Conservation (phyloP, 805 yeast genomes). For the Candida montana region DNA sequence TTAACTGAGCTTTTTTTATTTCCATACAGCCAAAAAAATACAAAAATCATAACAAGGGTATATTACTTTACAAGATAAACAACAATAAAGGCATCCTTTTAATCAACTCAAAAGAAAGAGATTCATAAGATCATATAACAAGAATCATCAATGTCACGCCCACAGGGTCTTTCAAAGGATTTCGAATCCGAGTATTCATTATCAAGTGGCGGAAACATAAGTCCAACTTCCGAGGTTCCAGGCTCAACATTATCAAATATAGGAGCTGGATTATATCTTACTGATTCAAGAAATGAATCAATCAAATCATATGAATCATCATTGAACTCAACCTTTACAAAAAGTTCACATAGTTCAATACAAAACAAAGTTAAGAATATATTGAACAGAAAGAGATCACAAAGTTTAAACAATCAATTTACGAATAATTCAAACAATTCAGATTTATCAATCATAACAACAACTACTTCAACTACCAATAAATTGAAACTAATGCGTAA, state of each 20-base stretch:
- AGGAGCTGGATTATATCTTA: conserved; percentile 9
- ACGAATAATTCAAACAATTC: background rate
- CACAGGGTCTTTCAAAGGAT: background rate
- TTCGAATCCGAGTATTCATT: background rate
- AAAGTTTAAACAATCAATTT: conserved; percentile 7
- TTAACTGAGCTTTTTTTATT: too few species aligned
- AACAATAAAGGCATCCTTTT: too few species aligned
- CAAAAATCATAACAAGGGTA: too few species aligned
- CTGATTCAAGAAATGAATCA: conserved; percentile 21
- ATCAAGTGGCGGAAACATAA: background rate
- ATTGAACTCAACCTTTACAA: conserved; percentile 15
- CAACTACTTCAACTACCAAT: background rate
- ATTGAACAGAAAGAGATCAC: conserved; percentile 15
- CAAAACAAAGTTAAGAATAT: conserved; percentile 9
- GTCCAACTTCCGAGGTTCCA: background rate
- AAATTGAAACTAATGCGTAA: conserved; percentile 11
- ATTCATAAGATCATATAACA: too few species aligned
- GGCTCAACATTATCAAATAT: background rate
- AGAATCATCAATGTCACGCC: background rate
- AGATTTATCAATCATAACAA: background rate
- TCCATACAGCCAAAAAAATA: too few species aligned
- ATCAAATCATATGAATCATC: conserved; percentile 20
- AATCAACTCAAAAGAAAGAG: too few species aligned
- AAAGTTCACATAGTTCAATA: conserved; percentile 11
- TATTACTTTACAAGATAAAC: too few species aligned